Base-by-base conservation (phyloP, 2,329 filamentous ascomycete genomes). In the Diaporthe velutina region DNA sequence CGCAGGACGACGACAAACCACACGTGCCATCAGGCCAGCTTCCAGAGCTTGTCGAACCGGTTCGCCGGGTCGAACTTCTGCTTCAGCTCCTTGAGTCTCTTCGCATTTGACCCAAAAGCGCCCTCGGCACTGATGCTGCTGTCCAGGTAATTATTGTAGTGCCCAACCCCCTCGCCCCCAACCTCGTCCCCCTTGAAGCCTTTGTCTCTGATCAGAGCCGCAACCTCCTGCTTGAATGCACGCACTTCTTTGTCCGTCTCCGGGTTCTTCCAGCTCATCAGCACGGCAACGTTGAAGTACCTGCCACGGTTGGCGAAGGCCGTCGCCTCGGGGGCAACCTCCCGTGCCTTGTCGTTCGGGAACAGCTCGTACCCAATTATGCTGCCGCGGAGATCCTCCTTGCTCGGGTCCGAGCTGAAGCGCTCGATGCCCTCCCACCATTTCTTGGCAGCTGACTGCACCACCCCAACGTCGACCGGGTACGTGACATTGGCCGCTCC, bases 241-340 rank as follows among this genome's bases (percentile, higher is more conserved):
- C 84, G 81, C 28, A 85, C 80, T 13, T 82, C 79, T 1, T 45
- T 42, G 74, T 88, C 86, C 30, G 83, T 81, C 9, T 76, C 78
- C 4, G 79, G 50, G 50, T 85, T 82, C 1, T 82, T 81, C 86
- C 87, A 88, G 15, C 83, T 81, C 40, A 86, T 81, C 8, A 79
- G 78, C 2, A 85, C 81, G 70, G 85, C 80, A 1, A 84, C 83
- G 64, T 88, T 86, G 75, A 86, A 86, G 50, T 86, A 85, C 8
- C 79, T 78, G 10, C 85, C 86, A 6, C 87, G 83, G 75, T 85
- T 87, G 4, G 86, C 84, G 73, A 87, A 87, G 0, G 87, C 84
- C 8, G 84, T 89, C 1, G 81, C 82, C 3, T 80, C 75, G 0
- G 81, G 76, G 0, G 81, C 77, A 6, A 86, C 80, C n/a, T 81